Percentiles rank a stretch among this genome's conserved stretches.
phyloP scores from a whole-genome alignment of 2,329 filamentous ascomycete genomes.

The Paramyrothecium sp. region DNA sequence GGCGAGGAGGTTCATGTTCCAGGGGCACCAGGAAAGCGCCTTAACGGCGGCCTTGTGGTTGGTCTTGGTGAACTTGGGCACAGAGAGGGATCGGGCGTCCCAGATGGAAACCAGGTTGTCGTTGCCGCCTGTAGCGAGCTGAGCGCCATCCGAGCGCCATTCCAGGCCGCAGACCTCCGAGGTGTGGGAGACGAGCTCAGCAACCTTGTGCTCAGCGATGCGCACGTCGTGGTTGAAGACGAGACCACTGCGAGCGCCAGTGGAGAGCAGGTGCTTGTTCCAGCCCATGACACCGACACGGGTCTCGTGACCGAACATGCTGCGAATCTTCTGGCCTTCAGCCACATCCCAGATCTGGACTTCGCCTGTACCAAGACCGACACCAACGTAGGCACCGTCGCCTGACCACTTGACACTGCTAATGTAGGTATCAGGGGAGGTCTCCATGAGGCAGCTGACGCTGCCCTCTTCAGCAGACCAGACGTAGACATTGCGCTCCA shows the following conservation, averaged over 20 bases:
- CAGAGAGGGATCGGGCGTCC: conserved; percentile 90
- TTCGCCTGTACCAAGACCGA: conserved; percentile 91
- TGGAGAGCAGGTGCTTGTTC: conserved; percentile 97
- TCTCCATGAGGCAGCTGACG: conserved; percentile 87
- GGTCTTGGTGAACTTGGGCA: conserved; percentile 99
- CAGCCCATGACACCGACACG: conserved; percentile 98
- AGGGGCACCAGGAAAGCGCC: conserved; percentile 97
- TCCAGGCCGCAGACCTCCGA: conserved; percentile 97
- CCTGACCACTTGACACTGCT: conserved; percentile 99
- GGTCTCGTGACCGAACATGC: conserved; percentile 97
- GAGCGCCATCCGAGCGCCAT: conserved; percentile 94
- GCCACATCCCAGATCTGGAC: conserved; percentile 99
- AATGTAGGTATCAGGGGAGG: conserved; percentile 86
- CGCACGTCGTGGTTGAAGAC: conserved; percentile 99
- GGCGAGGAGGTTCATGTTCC: conserved; percentile 95
- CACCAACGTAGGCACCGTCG: conserved; percentile 93
- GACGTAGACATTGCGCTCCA: conserved; percentile 96
- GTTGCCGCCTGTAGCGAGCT: conserved; percentile 96
- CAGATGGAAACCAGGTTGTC: conserved; percentile 99
- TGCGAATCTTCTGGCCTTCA: conserved; percentile 91
- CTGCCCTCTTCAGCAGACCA: conserved; percentile 95
- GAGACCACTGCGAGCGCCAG: conserved; percentile 88
- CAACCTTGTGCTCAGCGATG: conserved; percentile 95
- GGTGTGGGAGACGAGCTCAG: conserved; percentile 94
- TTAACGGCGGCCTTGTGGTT: conserved; percentile 99